Conservation (phyloP, 148 eudicot species). For the Euryodendron excelsum region DNA sequence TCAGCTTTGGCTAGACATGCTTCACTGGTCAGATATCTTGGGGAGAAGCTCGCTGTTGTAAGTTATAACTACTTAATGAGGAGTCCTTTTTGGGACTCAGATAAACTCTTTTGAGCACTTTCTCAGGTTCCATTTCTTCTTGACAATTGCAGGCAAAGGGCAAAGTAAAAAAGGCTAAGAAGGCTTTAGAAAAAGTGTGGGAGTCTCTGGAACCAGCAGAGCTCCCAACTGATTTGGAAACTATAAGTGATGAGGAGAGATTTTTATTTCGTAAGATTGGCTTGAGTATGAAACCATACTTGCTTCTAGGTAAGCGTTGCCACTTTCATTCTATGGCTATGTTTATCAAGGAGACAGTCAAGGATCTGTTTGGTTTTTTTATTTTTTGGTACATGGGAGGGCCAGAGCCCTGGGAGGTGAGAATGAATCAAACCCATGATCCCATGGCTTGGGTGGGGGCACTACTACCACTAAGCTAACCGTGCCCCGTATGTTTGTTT, state of each 20-base stretch:
- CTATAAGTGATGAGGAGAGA: constrained; percentile 82
- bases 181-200: constrained; percentile 68
- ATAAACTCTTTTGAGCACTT: background rate
- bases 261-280: constrained; percentile 85
- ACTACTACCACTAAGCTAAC: too few species aligned
- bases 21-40: constrained; percentile 68
- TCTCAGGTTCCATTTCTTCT: background rate
- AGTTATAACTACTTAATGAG: constrained; percentile 21
- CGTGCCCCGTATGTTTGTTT: too few species aligned
- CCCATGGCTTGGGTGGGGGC: too few species aligned
- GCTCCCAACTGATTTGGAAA: constrained; percentile 86
- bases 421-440: too few species aligned
- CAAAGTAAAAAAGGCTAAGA: constrained; percentile 77
- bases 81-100: background rate
- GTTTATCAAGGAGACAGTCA: background rate
- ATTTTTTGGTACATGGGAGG: too few species aligned
- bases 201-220: constrained; percentile 61
- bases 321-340: background rate
- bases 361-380: constrained; percentile 11
- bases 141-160: constrained; percentile 59
- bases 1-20: constrained; percentile 69
- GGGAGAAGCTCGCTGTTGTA: constrained; percentile 70
- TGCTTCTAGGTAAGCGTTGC: constrained; percentile 59
- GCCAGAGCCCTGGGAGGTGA: constrained; percentile 77
- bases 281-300: constrained; percentile 89